phyloP scores from a whole-genome alignment of 1,284 basidiomycete genomes.

The Boletellus dicymbophilus region DNA sequence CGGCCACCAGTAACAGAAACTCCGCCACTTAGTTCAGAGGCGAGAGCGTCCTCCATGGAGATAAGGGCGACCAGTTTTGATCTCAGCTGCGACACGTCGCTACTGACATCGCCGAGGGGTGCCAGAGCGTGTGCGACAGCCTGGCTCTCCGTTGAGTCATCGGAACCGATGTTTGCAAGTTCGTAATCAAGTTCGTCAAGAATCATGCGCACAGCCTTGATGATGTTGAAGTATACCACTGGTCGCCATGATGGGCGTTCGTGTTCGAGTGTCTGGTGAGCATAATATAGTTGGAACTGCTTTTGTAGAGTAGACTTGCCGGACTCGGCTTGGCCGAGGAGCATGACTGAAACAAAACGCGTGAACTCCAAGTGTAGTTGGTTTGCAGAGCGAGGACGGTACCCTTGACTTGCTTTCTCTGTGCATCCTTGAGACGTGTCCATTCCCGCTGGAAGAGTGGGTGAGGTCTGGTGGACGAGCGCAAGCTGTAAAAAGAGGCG shows the following conservation, averaged over 20 bases:
- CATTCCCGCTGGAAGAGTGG: conserved; percentile 51
- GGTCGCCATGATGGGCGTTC: conserved; percentile 76
- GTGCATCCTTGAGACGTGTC: conserved; percentile 47
- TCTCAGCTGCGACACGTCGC: conserved; percentile 55
- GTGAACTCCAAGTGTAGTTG: conserved; percentile 6
- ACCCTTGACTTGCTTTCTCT: conserved; percentile 69
- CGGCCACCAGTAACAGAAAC: conserved; percentile 58
- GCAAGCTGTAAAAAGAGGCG: conserved; percentile 7
- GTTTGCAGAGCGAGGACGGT: conserved; percentile 13
- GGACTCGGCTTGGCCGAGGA: conserved; percentile 78
- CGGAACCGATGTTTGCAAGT: conserved; percentile 37
- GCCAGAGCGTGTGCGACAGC: conserved; percentile 32
- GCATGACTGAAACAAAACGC: conserved; percentile 48
- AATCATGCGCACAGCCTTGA: conserved; percentile 76
- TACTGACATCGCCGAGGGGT: conserved; percentile 35
- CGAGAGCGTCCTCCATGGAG: conserved; percentile 65
- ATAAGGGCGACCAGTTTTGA: conserved; percentile 62
- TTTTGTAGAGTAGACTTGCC: conserved; percentile 81
- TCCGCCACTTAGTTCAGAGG: conserved; percentile 66
- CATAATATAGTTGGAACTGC: conserved; percentile 80
- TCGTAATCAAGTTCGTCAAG: conserved; percentile 72
- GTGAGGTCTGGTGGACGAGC: neutral
- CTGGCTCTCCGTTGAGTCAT: conserved; percentile 31
- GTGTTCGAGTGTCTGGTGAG: conserved; percentile 64
- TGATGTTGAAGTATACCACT: conserved; percentile 78